Evolutionary conservation across 306 rosid genomes (phyloP).

Genomic region (Malus asiatica): DNA sequence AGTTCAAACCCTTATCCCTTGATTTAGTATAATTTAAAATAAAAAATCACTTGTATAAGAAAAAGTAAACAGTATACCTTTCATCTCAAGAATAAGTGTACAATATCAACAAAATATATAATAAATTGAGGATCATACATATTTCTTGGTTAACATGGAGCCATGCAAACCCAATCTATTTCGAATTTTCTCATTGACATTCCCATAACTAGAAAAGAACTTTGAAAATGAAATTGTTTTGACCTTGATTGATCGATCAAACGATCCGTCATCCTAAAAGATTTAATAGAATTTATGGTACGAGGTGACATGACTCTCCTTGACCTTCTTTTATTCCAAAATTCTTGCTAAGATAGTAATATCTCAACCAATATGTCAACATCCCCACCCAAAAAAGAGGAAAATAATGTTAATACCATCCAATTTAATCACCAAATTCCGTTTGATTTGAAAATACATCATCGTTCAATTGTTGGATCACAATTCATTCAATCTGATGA

Average conservation of each 20-base stretch:
- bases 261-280: background rate
- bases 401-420: background rate
- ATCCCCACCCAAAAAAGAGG: background rate
- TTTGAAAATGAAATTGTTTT: background rate
- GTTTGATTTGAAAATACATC: background rate
- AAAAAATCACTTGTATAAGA: too few relatives aligned
- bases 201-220: background rate
- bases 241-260: background rate
- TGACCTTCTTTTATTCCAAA: background rate
- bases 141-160: background rate
- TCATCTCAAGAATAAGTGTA: too few relatives aligned
- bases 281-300: background rate
- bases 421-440: background rate
- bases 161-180: background rate
- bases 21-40: too few relatives aligned
- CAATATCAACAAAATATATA: too few relatives aligned
- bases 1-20: background rate
- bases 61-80: too few relatives aligned
- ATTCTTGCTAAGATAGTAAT: background rate
- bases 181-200: constrained; percentile 10
- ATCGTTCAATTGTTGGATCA: background rate
- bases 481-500: rapidly evolving
- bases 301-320: background rate
- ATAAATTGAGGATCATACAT: background rate
- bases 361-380: background rate